Conservation (phyloP, 345 rosid species). For the Barbarea vulgaris region DNA sequence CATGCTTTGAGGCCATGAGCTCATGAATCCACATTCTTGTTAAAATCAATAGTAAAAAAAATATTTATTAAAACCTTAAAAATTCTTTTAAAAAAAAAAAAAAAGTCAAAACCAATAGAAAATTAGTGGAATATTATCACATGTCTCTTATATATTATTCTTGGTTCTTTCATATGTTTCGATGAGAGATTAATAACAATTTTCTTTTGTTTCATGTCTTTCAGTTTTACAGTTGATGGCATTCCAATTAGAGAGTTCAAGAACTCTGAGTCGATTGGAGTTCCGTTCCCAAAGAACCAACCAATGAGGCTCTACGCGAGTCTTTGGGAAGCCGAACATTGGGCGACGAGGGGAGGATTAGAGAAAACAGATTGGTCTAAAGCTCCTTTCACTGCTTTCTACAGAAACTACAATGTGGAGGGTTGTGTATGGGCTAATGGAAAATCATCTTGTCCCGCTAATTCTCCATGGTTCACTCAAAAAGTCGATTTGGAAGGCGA, state of each 20-base stretch:
- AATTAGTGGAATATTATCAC: too few relatives aligned
- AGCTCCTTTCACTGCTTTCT: constrained; percentile 70
- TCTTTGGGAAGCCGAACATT: constrained; percentile 75
- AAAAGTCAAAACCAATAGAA: too few relatives aligned
- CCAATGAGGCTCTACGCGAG: constrained; percentile 64
- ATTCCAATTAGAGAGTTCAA: constrained; percentile 74
- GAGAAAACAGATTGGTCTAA: constrained; percentile 63
- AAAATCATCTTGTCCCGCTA: constrained; percentile 45
- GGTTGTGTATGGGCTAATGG: constrained; percentile 60
- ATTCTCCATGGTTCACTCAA: constrained; percentile 47
- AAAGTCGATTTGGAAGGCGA: constrained; percentile 34
- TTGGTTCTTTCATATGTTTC: background rate
- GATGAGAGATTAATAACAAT: background rate
- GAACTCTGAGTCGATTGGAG: constrained; percentile 59
- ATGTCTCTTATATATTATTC: background rate
- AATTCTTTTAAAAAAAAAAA: too few relatives aligned
- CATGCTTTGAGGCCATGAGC: background rate
- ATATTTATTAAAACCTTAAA: too few relatives aligned
- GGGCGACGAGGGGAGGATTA: constrained; percentile 75
- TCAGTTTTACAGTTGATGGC: constrained; percentile 67
- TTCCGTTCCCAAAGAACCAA: constrained; percentile 62
- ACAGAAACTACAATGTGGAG: constrained; percentile 53
- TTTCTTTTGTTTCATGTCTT: background rate
- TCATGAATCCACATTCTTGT: background rate
- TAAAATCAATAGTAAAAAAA: too few relatives aligned